These are phyloP conservation scores for Bidens hawaiensis DNA, from an alignment of 140 eudicot species.

Conservation along the genomic window DNA sequence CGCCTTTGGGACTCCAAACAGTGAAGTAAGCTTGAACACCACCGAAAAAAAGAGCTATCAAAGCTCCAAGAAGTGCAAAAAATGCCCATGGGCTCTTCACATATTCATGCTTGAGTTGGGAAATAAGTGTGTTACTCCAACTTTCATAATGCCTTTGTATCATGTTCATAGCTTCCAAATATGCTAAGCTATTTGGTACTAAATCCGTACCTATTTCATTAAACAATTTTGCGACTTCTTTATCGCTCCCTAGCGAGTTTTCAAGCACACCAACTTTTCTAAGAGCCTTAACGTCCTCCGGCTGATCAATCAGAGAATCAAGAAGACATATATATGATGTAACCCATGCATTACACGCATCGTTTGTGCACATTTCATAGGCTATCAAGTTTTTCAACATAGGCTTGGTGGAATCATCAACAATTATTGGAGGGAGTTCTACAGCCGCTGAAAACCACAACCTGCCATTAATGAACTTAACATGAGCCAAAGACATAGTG, in stretches of 20 bases:
- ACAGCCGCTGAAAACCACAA: neutral
- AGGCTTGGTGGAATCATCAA: slow-evolving; percentile 18
- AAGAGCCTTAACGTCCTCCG: slow-evolving; percentile 27
- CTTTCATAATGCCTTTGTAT: slow-evolving; percentile 22
- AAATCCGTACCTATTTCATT: slow-evolving; percentile 27
- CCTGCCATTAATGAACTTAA: neutral
- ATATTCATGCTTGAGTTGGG: slow-evolving; percentile 24
- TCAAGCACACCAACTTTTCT: slow-evolving; percentile 18
- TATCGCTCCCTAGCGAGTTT: slow-evolving; percentile 21
- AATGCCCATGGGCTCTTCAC: slow-evolving; percentile 26
- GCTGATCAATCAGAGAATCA: slow-evolving; percentile 29
- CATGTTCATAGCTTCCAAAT: neutral
- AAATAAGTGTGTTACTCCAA: neutral
- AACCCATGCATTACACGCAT: slow-evolving; percentile 15
- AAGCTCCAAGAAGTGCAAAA: slow-evolving; percentile 27
- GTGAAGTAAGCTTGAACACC: slow-evolving; percentile 30
- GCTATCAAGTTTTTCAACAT: slow-evolving; percentile 34
- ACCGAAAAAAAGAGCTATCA: slow-evolving; percentile 23
- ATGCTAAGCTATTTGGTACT: slow-evolving; percentile 22
- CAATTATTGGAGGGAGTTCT: slow-evolving; percentile 15
- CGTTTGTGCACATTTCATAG: slow-evolving; percentile 23
- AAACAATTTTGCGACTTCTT: slow-evolving; percentile 23
- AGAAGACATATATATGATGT: slow-evolving; percentile 32
- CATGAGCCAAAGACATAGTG: neutral
- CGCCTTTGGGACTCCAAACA: slow-evolving; percentile 17